Evolutionary conservation across 2,329 filamentous ascomycete genomes (phyloP), one percentile per base, ranked within the genome.

Genomic region (Cladorrhinum sp.): DNA sequence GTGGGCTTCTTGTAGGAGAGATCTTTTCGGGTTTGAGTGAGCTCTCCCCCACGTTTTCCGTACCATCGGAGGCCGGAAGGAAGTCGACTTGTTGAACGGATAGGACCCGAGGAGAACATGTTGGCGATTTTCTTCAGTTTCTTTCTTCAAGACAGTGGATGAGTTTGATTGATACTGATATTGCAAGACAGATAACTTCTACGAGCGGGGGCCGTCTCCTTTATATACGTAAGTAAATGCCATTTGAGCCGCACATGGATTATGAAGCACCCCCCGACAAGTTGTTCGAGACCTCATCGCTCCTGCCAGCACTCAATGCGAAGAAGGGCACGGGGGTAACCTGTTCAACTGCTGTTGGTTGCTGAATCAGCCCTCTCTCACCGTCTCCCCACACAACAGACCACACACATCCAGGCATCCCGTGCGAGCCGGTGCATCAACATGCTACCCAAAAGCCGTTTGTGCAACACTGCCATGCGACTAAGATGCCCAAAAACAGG

Each of bases 321-420:
- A 45, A 16, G 10, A 22, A 25, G 8, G 18, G 41, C 16, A 45
- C 20, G 41, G 3, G n/a, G 41, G 41, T 45, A 20, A 18, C 41
- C 41, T 45, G 41, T 18, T 45, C 32, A 32, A 50, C 57, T 22
- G 41, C 41, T 22, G 59, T 25, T 64, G 59, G 65, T 62, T 62
- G 65, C 65, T 67, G 65, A 67, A 62, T 67, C 65, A 67, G 65
- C 65, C 53, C 23, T 59, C 45, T 59, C 38, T 54, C 38, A 45
- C 45, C 50, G 20, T 55, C 54, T 65, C 57, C 49, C 60, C 62
- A 62, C 64, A 53, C 13, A 50, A 23, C 25, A 53, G 5, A 22
- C 41, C 10, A 45, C 41, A 50, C 27, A 24, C 41, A 41, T 29
- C 27, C 9, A 12, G 10, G 51, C 23, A 23, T 49, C 53, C 38